A percentile compares a stretch with the other conserved stretches of the same genome.
Conservation (phyloP, 495 filamentous ascomycete species). For the Penicillium antarcticum region DNA sequence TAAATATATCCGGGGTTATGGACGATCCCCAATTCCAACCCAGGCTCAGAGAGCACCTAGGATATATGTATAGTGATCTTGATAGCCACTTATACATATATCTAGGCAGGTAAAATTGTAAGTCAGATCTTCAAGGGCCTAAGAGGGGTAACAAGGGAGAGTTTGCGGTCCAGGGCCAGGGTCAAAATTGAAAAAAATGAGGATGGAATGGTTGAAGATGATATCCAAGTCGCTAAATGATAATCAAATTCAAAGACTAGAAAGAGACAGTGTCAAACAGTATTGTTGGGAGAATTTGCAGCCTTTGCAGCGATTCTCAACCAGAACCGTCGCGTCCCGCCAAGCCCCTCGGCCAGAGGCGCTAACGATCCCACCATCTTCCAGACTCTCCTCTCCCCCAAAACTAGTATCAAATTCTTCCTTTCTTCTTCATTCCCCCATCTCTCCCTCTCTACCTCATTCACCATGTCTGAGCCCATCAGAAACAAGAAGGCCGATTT, state of each 20-base stretch:
- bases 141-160: constrained; percentile 1
- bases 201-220: neutral
- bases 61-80: no score
- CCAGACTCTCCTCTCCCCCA: constrained; percentile 36
- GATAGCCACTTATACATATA: no score
- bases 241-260: neutral
- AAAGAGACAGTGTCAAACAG: neutral
- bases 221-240: neutral
- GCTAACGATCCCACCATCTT: constrained; percentile 50
- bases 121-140: neutral
- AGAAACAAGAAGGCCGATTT: constrained; percentile 85
- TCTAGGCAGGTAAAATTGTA: no score
- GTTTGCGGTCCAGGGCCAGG: neutral
- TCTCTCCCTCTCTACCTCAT: constrained; percentile 6
- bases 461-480: constrained; percentile 84
- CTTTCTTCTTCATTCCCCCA: constrained; percentile 26
- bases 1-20: no score
- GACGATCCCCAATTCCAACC: no score
- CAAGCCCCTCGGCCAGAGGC: constrained; percentile 47
- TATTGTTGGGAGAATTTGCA: constrained; percentile 34
- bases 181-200: neutral
- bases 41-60: no score
- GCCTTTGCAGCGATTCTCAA: constrained; percentile 34
- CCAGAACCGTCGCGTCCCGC: constrained; percentile 38
- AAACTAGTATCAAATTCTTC: constrained; percentile 43